Evolutionary conservation across 2,329 filamentous ascomycete genomes (phyloP).

Genomic region (Verticillium zaregamsianum): DNA sequence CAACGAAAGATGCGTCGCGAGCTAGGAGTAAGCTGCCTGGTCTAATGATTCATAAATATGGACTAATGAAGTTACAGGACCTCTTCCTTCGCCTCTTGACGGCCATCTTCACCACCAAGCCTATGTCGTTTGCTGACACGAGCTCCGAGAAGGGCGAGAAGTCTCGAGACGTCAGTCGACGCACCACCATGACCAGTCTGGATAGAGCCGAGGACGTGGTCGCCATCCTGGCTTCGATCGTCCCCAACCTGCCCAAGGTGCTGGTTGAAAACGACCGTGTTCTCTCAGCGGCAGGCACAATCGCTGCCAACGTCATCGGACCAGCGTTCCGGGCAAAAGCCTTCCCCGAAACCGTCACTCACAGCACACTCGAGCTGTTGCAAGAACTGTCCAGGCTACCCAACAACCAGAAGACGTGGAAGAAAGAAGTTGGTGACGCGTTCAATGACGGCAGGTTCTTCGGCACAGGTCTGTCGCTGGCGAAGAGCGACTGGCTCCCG

Average conservation of each 20-base stretch:
- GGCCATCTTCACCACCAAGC: conserved; percentile 89
- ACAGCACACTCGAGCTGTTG: conserved; percentile 66
- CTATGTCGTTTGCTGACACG: conserved; percentile 64
- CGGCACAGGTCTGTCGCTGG: conserved; percentile 58
- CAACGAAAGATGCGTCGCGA: conserved; percentile 89
- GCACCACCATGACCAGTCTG: conserved; percentile 27
- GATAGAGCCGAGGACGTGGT: conserved; percentile 71
- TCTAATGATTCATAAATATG: not conserved
- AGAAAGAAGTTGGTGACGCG: conserved; percentile 84
- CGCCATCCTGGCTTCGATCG: conserved; percentile 71
- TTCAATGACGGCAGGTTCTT: conserved; percentile 92
- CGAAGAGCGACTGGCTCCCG: conserved; percentile 74
- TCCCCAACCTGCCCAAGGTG: conserved; percentile 77
- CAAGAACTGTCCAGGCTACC: conserved; percentile 73
- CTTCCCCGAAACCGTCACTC: conserved; percentile 81
- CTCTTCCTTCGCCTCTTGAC: conserved; percentile 83
- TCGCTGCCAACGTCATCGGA: conserved; percentile 78
- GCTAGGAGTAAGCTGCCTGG: conserved; percentile 61
- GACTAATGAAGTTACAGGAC: conserved; percentile 54
- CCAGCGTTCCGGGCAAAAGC: conserved; percentile 78
- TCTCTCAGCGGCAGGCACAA: conserved; percentile 69
- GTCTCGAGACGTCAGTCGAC: conserved; percentile 28
- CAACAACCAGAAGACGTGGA: conserved; percentile 84
- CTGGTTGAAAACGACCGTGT: conserved; percentile 84
- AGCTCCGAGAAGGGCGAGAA: conserved; percentile 34